These are phyloP conservation scores for Aspergillus jensenii DNA, from an alignment of 2,329 filamentous ascomycete genomes.

Conservation along the genomic window DNA sequence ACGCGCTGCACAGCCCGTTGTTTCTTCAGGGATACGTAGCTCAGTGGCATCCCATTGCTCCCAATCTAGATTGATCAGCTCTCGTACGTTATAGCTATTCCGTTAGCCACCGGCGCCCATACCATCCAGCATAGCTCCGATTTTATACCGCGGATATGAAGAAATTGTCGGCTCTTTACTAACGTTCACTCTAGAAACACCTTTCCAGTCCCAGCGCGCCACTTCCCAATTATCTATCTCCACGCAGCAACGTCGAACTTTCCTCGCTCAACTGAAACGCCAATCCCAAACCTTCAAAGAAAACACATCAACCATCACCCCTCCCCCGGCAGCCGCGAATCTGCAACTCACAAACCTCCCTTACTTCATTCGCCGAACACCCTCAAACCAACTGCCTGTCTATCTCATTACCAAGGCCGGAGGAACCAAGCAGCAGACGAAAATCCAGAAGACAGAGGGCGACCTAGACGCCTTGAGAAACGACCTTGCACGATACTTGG, in stretches of 20 bases:
- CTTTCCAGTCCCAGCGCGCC: slow-evolving; percentile 21
- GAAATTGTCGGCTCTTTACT: slow-evolving; percentile 9
- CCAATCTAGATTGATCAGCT: slow-evolving; percentile 24
- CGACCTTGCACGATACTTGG: slow-evolving; percentile 62
- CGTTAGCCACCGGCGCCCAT: slow-evolving; percentile 5
- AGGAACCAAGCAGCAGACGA: slow-evolving; percentile 71
- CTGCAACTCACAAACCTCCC: slow-evolving; percentile 50
- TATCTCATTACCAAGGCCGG: slow-evolving; percentile 74
- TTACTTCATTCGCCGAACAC: slow-evolving; percentile 73
- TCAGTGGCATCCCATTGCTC: slow-evolving; percentile 31
- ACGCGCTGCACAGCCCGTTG: slow-evolving; percentile 25
- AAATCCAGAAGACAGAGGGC: slow-evolving; percentile 77
- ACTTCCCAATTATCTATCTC: slow-evolving; percentile 18
- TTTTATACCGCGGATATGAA: not conserved
- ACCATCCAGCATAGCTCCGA: not conserved
- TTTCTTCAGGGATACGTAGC: slow-evolving; percentile 30
- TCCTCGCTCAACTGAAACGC: slow-evolving; percentile 38
- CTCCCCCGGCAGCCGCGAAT: slow-evolving; percentile 28
- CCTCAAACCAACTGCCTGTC: slow-evolving; percentile 69
- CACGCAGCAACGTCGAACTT: slow-evolving; percentile 35
- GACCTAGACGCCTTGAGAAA: slow-evolving; percentile 62
- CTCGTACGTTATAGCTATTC: slow-evolving; percentile 29
- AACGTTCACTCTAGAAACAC: slow-evolving; percentile 19
- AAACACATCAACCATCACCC: slow-evolving; percentile 26
- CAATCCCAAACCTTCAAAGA: slow-evolving; percentile 37